Evolutionary conservation across 352 stramenopile species (phyloP).

Genomic region (Blastocystis sp.): DNA sequence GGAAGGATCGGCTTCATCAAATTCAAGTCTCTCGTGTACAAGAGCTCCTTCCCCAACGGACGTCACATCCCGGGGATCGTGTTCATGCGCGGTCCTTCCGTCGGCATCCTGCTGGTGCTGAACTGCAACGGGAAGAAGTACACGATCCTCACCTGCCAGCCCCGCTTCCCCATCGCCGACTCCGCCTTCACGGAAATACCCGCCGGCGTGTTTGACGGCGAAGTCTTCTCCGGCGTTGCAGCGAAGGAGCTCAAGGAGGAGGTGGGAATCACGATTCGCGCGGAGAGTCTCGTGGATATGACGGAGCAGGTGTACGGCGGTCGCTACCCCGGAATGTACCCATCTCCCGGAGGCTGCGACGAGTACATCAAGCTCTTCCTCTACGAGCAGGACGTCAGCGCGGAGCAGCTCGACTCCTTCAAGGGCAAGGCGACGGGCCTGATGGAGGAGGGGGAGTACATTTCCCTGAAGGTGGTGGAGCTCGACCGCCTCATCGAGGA

Average conservation of each 20-base stretch:
- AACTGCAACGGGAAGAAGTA: slow-evolving; percentile 62
- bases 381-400: slow-evolving; percentile 66
- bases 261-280: slow-evolving; percentile 48
- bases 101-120: slow-evolving; percentile 61
- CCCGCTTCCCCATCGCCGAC: slow-evolving; percentile 35
- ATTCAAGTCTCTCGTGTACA: slow-evolving; percentile 63
- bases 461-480: slow-evolving; percentile 63
- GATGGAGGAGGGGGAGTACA: slow-evolving; percentile 65
- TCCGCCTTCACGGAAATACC: slow-evolving; percentile 67
- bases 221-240: slow-evolving; percentile 58
- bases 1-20: slow-evolving; percentile 68
- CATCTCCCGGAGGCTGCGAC: slow-evolving; percentile 62
- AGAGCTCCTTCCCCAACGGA: slow-evolving; percentile 38
- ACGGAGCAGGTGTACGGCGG: slow-evolving; percentile 54
- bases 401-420: slow-evolving; percentile 47
- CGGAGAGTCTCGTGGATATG: slow-evolving; percentile 53
- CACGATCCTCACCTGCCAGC: slow-evolving; percentile 64
- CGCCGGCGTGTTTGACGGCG: slow-evolving; percentile 65
- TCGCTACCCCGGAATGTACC: slow-evolving; percentile 60
- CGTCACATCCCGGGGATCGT: slow-evolving; percentile 63
- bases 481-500: slow-evolving; percentile 15
- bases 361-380: slow-evolving; percentile 68
- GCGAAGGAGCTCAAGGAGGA: slow-evolving; percentile 68
- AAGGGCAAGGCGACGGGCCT: slow-evolving; percentile 48
- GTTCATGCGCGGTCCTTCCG: slow-evolving; percentile 70